Evolutionary conservation across 306 rosid species (phyloP), one percentile per base, ranked within the genome.

Genomic region (Gastrolobium villosum): DNA sequence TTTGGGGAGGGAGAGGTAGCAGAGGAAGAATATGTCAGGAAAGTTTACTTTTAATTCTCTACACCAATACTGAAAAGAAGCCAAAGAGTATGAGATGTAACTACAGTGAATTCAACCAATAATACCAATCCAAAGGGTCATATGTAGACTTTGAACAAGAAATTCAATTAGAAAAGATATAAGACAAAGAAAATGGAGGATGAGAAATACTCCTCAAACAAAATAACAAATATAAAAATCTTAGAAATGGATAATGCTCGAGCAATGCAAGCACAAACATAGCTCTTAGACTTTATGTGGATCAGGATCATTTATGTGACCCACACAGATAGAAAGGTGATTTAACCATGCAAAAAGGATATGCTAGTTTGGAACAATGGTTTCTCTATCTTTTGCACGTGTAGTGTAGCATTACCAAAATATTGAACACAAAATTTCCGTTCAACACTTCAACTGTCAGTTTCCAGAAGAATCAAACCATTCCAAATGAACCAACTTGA

Each of bases 1-100:
- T 92, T 82, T 35, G 48, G 37, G 36, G 48, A 14, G 49, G 15
- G 36, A 32, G 4, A 68, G 60, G 45, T 4, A 13, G 30, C 39
- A 2, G 6, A 36, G 36, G 50, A 54, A 26, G 76, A 46, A 46
- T 57, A 57, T 35, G 52, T 11, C 40, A 20, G 6, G 79, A 48
- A 61, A 46, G n/a, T 62, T 61, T 35, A 49, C 10, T 48, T 46
- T 61, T 31, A 48, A 35, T 10, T 60, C 14, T 39, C 44, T 5
- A 32, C 10, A 75, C 7, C 49, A 61, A 28, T 28, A 31, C 7
- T 41, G 0, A 7, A 41, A 26, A 66, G 7, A 3, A 11, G 76
- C 66, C 5, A 86, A 85, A 55, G 31, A 32, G 45, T 59, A 52
- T 13, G 31, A 53, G 44, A 77, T 14, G 20, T 2, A 56, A 15